Conservation (phyloP, 768 basidiomycete species). For the Mycena galericulata region DNA sequence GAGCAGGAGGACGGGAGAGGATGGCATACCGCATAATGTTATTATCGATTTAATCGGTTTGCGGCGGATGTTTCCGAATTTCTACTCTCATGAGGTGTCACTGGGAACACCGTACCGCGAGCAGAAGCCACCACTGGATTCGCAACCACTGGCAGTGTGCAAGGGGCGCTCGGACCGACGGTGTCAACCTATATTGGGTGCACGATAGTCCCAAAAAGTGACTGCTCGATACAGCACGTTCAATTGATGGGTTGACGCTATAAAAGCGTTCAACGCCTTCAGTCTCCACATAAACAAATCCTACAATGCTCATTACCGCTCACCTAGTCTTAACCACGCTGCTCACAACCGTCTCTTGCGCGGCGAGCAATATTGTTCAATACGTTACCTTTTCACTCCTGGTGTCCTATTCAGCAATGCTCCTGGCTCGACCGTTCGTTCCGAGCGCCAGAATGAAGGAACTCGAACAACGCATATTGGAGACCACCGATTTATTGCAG, state of each 20-base stretch:
- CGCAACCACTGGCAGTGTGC: no score
- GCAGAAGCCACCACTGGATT: no score
- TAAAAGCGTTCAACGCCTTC: background rate
- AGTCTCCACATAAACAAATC: background rate
- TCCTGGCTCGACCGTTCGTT: constrained; percentile 3
- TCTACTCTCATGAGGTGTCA: no score
- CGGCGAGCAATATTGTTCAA: background rate
- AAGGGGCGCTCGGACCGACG: no score
- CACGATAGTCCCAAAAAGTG: no score
- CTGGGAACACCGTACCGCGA: no score
- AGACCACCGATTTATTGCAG: constrained; percentile 11
- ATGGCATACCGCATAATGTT: no score
- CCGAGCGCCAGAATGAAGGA: constrained; percentile 11
- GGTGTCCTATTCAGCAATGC: background rate
- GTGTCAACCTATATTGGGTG: no score
- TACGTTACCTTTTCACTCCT: constrained; percentile 1
- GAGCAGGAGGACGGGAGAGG: no score
- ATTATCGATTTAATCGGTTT: no score
- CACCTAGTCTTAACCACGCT: constrained; percentile 10
- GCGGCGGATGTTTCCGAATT: no score
- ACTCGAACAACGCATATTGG: background rate
- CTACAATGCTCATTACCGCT: background rate
- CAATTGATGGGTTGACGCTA: background rate
- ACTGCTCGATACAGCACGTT: background rate
- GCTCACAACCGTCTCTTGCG: background rate